Base-by-base conservation (phyloP, 140 eudicot species). In the Bidens hawaiensis region DNA sequence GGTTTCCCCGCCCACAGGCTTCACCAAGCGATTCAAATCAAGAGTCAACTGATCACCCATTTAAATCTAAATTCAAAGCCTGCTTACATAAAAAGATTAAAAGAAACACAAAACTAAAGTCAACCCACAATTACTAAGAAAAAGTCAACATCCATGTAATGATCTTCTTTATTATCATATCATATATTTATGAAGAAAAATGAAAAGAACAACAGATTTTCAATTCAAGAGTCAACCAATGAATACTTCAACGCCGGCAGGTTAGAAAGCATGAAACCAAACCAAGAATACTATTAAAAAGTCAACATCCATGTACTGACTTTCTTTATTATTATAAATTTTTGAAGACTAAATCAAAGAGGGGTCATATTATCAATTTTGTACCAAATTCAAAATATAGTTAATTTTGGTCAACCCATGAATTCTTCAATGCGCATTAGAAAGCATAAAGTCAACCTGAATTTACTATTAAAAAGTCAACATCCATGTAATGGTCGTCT, bases 1-100 rank as follows among this genome's bases (percentile, higher is more conserved):
- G 57, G 76, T 25, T 74, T 57, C 76, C 33, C 50, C 62, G 43
- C 63, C 67, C 74, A 60, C 88, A 26, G 83, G 75, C 81, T 82
- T 72, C 51, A 76, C 76, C 38, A 81, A 68, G 50, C 72, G 69
- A 64, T 77, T 76, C 50, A 79, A 77, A 57, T 74, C 62, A 79
- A 85, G 69, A 64, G 76, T 77, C 78, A 69, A 56, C 51, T 73
- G 78, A 70, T 82, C 88, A 14, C 82, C 87, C 90, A 88, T 82
- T 65, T 36, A 55, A 45, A 50, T 18, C 34, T 50, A 16, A 42
- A 68, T 38, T 47, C 47, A 26, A 72, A 56, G 67, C 77, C 71
- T 72, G 24, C 9, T 13, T 16, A 16, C 10, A 48, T 6, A n/a
- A 48, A 17, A 17, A 16, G 21, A 1, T 15, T 21, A 5, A 14